Percentiles rank a stretch among this genome's conserved stretches.
phyloP scores from a whole-genome alignment of 2,329 filamentous ascomycete species.

The Aspergillus fructus region DNA sequence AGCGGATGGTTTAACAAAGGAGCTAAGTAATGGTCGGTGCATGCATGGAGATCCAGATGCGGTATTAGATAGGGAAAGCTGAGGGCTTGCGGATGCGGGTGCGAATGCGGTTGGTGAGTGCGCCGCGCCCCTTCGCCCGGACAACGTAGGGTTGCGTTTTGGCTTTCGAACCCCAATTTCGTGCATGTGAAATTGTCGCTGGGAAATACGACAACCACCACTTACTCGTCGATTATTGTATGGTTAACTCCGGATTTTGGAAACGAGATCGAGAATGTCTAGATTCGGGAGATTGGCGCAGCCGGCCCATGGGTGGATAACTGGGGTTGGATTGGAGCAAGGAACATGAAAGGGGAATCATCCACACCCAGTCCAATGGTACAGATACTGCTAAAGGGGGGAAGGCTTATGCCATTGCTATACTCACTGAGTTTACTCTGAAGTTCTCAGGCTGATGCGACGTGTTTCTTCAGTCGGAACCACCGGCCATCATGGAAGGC shows the following conservation, averaged over 20 bases:
- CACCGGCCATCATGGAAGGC: neutral
- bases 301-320: neutral
- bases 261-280: neutral
- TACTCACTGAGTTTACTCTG: neutral
- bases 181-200: slow-evolving; percentile 2
- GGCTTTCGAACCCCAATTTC: neutral
- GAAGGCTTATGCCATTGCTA: neutral
- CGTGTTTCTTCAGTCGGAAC: neutral
- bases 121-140: neutral
- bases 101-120: neutral
- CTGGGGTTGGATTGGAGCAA: neutral
- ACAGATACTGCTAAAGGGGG: neutral
- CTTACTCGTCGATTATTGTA: neutral
- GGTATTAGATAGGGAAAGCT: neutral
- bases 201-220: neutral
- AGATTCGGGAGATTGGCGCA: neutral
- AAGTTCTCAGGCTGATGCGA: neutral
- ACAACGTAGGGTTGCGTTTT: neutral
- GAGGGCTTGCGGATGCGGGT: neutral
- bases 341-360: neutral
- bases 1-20: neutral
- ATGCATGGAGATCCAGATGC: neutral
- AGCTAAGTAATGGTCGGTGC: neutral
- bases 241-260: neutral
- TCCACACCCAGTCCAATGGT: neutral